phyloP scores from a whole-genome alignment of 805 yeast species.

The Starmerella tilneyi region DNA sequence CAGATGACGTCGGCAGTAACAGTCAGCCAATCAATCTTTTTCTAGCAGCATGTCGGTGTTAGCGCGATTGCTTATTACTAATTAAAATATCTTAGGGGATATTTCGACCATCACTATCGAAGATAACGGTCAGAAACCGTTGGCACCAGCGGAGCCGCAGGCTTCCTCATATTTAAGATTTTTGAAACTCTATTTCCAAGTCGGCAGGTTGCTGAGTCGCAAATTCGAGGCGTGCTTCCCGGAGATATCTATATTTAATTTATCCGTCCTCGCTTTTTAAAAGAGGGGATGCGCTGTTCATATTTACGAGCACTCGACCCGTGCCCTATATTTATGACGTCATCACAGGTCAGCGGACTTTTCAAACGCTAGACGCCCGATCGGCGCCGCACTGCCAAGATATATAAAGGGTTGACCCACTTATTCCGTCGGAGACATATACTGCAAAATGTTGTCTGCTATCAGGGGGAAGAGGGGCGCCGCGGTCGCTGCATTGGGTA shows the following conservation, averaged over 20 bases:
- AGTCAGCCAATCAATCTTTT: constrained; percentile 2
- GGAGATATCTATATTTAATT: too few relatives aligned
- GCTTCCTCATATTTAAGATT: too few relatives aligned
- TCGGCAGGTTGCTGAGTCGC: too few relatives aligned
- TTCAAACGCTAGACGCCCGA: constrained; percentile 6
- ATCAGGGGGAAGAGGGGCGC: constrained; percentile 5
- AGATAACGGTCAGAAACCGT: too few relatives aligned
- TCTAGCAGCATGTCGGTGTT: neutral
- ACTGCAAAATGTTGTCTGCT: constrained; percentile 8
- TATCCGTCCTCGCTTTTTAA: too few relatives aligned
- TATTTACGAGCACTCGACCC: neutral
- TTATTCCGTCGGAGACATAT: neutral
- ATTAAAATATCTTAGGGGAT: neutral
- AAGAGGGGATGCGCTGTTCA: too few relatives aligned
- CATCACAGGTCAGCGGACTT: constrained; percentile 1
- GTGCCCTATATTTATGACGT: constrained; percentile 1
- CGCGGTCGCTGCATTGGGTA: constrained; percentile 7
- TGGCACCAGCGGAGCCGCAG: too few relatives aligned
- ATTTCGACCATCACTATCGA: too few relatives aligned
- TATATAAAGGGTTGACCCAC: neutral
- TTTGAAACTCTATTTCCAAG: too few relatives aligned
- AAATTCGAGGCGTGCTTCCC: too few relatives aligned
- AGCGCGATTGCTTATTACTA: constrained; percentile 1
- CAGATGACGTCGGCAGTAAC: constrained; percentile 5
- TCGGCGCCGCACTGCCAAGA: constrained; percentile 2